These are phyloP conservation scores for Malassezia equina DNA, from an alignment of 1,284 basidiomycete genomes.

Conservation along the genomic window DNA sequence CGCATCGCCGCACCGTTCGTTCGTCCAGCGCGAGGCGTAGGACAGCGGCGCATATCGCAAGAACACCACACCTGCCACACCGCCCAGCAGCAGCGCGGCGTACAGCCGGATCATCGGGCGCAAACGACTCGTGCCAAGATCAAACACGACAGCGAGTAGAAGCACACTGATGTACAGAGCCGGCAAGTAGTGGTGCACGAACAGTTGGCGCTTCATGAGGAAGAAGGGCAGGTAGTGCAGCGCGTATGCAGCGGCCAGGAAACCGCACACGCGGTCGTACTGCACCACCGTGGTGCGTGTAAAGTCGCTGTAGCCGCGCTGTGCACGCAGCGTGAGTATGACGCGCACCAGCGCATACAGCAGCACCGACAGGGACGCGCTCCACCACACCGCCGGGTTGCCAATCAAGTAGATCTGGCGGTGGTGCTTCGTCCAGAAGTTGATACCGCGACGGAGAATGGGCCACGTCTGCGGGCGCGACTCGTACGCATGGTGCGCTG, in stretches of 20 bases:
- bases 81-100: constrained; percentile 62
- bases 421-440: constrained; percentile 95
- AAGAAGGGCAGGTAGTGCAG: constrained; percentile 93
- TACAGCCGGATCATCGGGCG: constrained; percentile 68
- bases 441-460: constrained; percentile 73
- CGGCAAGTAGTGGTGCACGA: constrained; percentile 93
- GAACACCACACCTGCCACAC: constrained; percentile 70
- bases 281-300: constrained; percentile 78
- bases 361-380: constrained; percentile 62
- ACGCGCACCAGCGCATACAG: constrained; percentile 63
- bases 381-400: constrained; percentile 86
- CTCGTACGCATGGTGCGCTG: constrained; percentile 86
- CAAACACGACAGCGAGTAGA: constrained; percentile 67
- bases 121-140: constrained; percentile 68
- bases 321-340: constrained; percentile 71
- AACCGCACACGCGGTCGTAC: constrained; percentile 80
- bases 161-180: constrained; percentile 89
- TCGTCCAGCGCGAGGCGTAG: constrained; percentile 83
- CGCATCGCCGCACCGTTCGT: constrained; percentile 62
- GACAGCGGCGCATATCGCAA: constrained; percentile 68
- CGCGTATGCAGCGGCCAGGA: constrained; percentile 86
- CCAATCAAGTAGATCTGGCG: constrained; percentile 88
- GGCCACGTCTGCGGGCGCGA: constrained; percentile 87
- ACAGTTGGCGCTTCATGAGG: constrained; percentile 88
- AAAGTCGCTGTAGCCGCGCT: constrained; percentile 83